Conservation (phyloP, 805 yeast genomes). For the Diddensiella transvaalensis region DNA sequence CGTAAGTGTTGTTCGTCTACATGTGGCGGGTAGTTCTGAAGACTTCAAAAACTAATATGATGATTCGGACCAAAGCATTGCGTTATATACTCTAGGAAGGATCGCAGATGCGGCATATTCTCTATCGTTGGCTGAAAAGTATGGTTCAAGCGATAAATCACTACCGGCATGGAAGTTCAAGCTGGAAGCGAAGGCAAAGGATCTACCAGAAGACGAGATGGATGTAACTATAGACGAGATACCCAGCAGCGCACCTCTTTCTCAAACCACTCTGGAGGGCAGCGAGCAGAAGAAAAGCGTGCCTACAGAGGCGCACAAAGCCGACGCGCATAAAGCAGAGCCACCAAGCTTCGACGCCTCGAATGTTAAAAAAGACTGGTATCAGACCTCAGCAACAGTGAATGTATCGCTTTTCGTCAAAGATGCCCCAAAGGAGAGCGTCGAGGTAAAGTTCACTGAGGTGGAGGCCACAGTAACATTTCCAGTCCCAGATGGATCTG, state of each 20-base stretch:
- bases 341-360: background rate
- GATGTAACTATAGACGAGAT: background rate
- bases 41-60: background rate
- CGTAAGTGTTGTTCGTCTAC: slow-evolving; percentile 14
- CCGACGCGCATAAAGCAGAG: no score
- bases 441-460: slow-evolving; percentile 39
- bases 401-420: slow-evolving; percentile 71
- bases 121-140: slow-evolving; percentile 23
- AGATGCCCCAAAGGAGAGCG: slow-evolving; percentile 50
- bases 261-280: background rate
- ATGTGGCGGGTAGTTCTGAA: background rate
- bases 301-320: no score
- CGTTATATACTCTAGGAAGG: slow-evolving; percentile 23
- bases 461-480: slow-evolving; percentile 14
- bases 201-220: slow-evolving; percentile 8
- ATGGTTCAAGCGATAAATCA: slow-evolving; percentile 19
- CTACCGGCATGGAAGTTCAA: slow-evolving; percentile 23
- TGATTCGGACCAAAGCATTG: slow-evolving; percentile 19
- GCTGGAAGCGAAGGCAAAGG: slow-evolving; percentile 11
- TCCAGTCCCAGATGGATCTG: slow-evolving; percentile 38
- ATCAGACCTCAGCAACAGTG: slow-evolving; percentile 56
- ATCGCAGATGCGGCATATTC: slow-evolving; percentile 27
- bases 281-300: background rate
- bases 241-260: background rate
- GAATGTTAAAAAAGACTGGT: slow-evolving; percentile 58